Evolutionary conservation across 2,329 filamentous ascomycete species (phyloP).

Genomic region (Herpotrichia juniperi): DNA sequence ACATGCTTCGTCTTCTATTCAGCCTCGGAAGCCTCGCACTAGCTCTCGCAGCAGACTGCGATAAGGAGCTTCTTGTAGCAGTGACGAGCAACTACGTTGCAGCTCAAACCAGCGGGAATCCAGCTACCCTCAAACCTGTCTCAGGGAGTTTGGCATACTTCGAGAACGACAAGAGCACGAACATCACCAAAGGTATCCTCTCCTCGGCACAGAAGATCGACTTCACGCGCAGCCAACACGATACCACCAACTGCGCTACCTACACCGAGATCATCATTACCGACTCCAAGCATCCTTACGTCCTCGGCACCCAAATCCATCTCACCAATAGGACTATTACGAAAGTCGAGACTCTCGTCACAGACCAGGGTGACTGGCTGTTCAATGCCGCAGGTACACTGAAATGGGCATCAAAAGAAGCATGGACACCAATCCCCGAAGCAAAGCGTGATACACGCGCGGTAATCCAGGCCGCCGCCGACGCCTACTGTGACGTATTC

Average conservation of each 20-base stretch:
- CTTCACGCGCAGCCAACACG: conserved; percentile 1
- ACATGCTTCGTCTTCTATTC: neutral
- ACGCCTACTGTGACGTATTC: conserved; percentile 10
- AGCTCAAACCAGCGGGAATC: neutral
- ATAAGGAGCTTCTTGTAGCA: neutral
- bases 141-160: neutral
- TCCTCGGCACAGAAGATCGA: conserved; percentile 1
- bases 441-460: conserved; percentile 4
- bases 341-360: conserved; percentile 7
- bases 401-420: conserved; percentile 7
- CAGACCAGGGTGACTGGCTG: conserved; percentile 12
- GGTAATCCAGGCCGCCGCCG: conserved; percentile 8
- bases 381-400: conserved; percentile 12
- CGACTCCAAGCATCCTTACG: conserved; percentile 2
- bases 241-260: conserved; percentile 1
- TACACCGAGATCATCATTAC: conserved; percentile 5
- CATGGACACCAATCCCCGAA: conserved; percentile 14
- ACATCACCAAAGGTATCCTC: conserved; percentile 2
- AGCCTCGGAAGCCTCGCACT: neutral
- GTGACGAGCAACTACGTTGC: conserved; percentile 2
- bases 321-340: neutral
- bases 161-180: conserved; percentile 5
- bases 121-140: neutral
- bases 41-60: neutral
- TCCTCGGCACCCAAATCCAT: conserved; percentile 1